Evolutionary conservation across 2,329 filamentous ascomycete genomes (phyloP).

Genomic region (Talaromyces pinophilus): DNA sequence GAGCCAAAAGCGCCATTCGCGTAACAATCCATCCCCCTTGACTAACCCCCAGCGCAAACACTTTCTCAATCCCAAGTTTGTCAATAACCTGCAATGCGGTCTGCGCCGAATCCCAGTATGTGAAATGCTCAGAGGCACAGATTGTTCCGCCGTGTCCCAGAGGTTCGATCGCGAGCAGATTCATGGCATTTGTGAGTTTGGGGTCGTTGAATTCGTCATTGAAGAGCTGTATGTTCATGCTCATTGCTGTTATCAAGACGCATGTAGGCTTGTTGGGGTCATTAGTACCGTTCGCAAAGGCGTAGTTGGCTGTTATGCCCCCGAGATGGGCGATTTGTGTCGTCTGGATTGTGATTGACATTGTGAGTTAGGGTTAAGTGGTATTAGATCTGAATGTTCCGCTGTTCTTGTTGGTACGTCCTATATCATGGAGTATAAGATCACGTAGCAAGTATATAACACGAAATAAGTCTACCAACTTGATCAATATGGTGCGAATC

Average conservation of each 20-base stretch:
- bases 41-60: slow-evolving; percentile 43
- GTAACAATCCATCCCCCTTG: slow-evolving; percentile 54
- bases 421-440: neutral
- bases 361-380: neutral
- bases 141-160: slow-evolving; percentile 52
- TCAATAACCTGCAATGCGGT: slow-evolving; percentile 57
- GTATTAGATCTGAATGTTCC: neutral
- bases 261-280: slow-evolving; percentile 53
- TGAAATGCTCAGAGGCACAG: slow-evolving; percentile 45
- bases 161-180: slow-evolving; percentile 53
- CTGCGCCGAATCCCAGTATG: slow-evolving; percentile 54
- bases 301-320: slow-evolving; percentile 49
- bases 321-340: slow-evolving; percentile 49
- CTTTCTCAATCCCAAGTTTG: slow-evolving; percentile 43
- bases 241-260: slow-evolving; percentile 52
- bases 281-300: slow-evolving; percentile 43
- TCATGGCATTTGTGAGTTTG: slow-evolving; percentile 39
- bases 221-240: slow-evolving; percentile 47
- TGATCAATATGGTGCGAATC: neutral
- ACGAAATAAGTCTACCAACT: neutral
- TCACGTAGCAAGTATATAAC: neutral
- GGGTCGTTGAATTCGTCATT: slow-evolving; percentile 37
- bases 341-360: slow-evolving; percentile 23
- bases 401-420: neutral
- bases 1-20: slow-evolving; percentile 51